Conservation (phyloP, 495 filamentous ascomycete genomes). For the Aspergillus sclerotioniger region DNA sequence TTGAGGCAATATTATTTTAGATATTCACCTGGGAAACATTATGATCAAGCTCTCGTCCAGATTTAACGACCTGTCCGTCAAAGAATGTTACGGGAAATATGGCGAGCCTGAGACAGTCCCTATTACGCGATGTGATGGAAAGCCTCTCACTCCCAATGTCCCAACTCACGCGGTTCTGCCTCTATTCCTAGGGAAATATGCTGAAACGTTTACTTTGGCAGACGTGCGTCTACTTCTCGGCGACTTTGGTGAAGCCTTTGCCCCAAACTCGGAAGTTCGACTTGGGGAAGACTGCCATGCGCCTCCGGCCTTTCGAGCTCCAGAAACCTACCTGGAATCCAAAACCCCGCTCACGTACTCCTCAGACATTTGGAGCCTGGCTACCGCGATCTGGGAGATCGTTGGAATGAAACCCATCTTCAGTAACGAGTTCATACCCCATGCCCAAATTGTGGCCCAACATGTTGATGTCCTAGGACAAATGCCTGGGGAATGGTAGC, state of each 20-base stretch:
- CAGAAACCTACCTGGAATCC: slow-evolving; percentile 34
- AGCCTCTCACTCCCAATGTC: slow-evolving; percentile 20
- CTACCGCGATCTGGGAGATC: slow-evolving; percentile 37
- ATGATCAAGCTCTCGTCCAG: slow-evolving; percentile 31
- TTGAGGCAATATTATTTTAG: slow-evolving; percentile 13
- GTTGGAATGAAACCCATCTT: slow-evolving; percentile 35
- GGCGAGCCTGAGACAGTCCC: slow-evolving; percentile 22
- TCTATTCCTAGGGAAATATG: slow-evolving; percentile 30
- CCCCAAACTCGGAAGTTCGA: slow-evolving; percentile 19
- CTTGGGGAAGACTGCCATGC: slow-evolving; percentile 33
- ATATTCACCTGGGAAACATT: slow-evolving; percentile 38
- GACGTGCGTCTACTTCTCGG: slow-evolving; percentile 28
- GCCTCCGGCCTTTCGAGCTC: slow-evolving; percentile 26
- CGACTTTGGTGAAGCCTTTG: slow-evolving; percentile 39
- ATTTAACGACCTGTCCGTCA: slow-evolving; percentile 27
- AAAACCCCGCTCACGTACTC: slow-evolving; percentile 27
- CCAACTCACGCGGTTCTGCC: slow-evolving; percentile 30
- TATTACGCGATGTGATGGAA: slow-evolving; percentile 19
- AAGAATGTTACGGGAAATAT: slow-evolving; percentile 30
- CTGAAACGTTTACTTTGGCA: slow-evolving; percentile 25
- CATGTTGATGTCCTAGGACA: slow-evolving; percentile 32
- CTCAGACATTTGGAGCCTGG: slow-evolving; percentile 39
- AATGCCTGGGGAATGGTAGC: slow-evolving; percentile 34
- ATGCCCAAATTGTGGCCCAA: slow-evolving; percentile 27
- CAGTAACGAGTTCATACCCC: slow-evolving; percentile 24